Conservation (phyloP, 352 stramenopile species). For the Phytophthora hibernalis region DNA sequence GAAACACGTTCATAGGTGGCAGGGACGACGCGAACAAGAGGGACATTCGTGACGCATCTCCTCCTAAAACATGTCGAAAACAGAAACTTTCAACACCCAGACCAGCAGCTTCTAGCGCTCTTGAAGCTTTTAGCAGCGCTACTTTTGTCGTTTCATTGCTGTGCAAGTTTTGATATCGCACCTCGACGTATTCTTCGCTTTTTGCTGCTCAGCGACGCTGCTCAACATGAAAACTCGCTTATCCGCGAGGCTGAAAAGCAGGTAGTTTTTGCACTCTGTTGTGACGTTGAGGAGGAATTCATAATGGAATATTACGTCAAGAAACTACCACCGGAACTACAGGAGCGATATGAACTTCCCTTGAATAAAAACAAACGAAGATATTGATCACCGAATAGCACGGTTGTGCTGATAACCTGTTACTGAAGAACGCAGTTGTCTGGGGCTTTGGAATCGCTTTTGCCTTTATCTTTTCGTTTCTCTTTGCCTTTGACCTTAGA, state of each 20-base stretch:
- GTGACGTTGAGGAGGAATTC: constrained; percentile 43
- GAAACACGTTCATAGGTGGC: constrained; percentile 31
- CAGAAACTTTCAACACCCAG: constrained; percentile 16
- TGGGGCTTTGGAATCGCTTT: constrained; percentile 14
- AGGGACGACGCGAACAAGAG: constrained; percentile 38
- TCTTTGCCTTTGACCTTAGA: constrained; percentile 7
- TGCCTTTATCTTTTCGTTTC: constrained; percentile 6
- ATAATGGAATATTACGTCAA: constrained; percentile 28
- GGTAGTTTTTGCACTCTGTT: constrained; percentile 42
- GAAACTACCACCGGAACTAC: constrained; percentile 17
- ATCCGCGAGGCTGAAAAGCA: constrained; percentile 49
- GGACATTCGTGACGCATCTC: constrained; percentile 52
- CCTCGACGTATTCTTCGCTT: constrained; percentile 47
- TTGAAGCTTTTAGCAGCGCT: constrained; percentile 54
- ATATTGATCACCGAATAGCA: neutral
- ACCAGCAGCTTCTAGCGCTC: constrained; percentile 44
- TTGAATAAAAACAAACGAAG: constrained; percentile 2
- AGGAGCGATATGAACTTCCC: constrained; percentile 14
- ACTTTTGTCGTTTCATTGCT: constrained; percentile 55
- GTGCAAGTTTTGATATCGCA: constrained; percentile 54
- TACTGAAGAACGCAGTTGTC: constrained; percentile 40
- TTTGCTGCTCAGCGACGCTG: constrained; percentile 34
- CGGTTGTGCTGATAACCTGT: neutral
- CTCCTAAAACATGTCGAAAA: constrained; percentile 41
- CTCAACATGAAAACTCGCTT: constrained; percentile 49